Conservation (phyloP, 2,329 filamentous ascomycete species). For the Epichloe glyceriae region DNA sequence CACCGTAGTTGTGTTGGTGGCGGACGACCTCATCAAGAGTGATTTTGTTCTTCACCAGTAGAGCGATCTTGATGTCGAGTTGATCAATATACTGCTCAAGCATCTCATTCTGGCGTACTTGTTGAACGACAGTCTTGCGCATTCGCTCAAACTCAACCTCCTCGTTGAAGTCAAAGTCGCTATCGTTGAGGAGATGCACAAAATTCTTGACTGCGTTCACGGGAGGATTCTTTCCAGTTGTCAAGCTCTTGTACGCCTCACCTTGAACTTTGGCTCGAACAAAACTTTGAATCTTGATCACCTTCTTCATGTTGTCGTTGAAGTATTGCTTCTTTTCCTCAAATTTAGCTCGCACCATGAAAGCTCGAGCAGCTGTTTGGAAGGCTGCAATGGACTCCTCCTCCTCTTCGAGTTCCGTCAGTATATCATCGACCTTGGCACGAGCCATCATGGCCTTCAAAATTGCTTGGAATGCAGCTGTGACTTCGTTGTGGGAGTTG, state of each 20-base stretch:
- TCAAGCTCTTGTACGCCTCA: slow-evolving; percentile 94
- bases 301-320: slow-evolving; percentile 95
- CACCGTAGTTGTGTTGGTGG: slow-evolving; percentile 92
- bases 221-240: slow-evolving; percentile 89
- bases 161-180: slow-evolving; percentile 97
- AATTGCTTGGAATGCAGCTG: slow-evolving; percentile 60
- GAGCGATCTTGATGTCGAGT: slow-evolving; percentile 95
- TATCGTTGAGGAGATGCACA: slow-evolving; percentile 93
- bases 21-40: slow-evolving; percentile 94
- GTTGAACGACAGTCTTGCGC: slow-evolving; percentile 90
- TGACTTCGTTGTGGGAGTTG: slow-evolving; percentile 50
- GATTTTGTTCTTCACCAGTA: slow-evolving; percentile 98
- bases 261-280: slow-evolving; percentile 90
- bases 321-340: slow-evolving; percentile 80
- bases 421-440: slow-evolving; percentile 55
- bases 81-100: slow-evolving; percentile 97
- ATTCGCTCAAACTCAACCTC: slow-evolving; percentile 94
- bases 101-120: slow-evolving; percentile 93
- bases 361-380: slow-evolving; percentile 62
- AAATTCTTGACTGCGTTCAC: slow-evolving; percentile 97
- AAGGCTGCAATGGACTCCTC: slow-evolving; percentile 65
- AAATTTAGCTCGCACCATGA: slow-evolving; percentile 61
- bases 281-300: slow-evolving; percentile 97
- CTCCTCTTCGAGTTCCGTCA: slow-evolving; percentile 68
- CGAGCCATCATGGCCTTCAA: slow-evolving; percentile 69